A percentile compares a stretch with the other conserved stretches of the same genome.
These are phyloP conservation scores for Aspergillus fumigatiaffinis DNA, from an alignment of 2,329 filamentous ascomycete species.

Conservation along the genomic window DNA sequence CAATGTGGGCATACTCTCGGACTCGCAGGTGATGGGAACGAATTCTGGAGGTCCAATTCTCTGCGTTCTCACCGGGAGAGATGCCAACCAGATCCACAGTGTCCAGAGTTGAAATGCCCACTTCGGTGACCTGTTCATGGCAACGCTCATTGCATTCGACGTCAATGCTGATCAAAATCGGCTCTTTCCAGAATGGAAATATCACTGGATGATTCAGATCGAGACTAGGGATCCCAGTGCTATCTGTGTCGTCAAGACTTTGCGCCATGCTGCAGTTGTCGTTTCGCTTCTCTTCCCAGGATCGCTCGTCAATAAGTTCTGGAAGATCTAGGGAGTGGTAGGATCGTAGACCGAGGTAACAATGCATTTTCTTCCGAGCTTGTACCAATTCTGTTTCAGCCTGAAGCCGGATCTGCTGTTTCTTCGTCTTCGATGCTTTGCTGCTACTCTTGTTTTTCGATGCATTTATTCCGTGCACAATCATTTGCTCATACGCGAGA, in stretches of 20 bases:
- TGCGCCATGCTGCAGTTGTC: constrained; percentile 16
- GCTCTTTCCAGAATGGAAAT: constrained; percentile 49
- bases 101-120: constrained; percentile 80
- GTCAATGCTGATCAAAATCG: constrained; percentile 75
- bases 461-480: constrained; percentile 50
- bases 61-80: constrained; percentile 58
- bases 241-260: background rate
- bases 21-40: constrained; percentile 72
- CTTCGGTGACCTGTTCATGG: constrained; percentile 69
- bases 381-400: constrained; percentile 52
- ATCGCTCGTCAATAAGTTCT: constrained; percentile 9
- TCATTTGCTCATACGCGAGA: constrained; percentile 39
- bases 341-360: constrained; percentile 66
- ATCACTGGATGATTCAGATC: constrained; percentile 45
- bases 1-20: constrained; percentile 60
- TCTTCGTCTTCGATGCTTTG: constrained; percentile 48
- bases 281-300: constrained; percentile 17
- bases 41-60: constrained; percentile 65
- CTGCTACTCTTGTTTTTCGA: constrained; percentile 45
- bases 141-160: constrained; percentile 73
- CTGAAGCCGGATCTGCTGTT: constrained; percentile 45
- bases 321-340: constrained; percentile 16
- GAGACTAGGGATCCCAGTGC: constrained; percentile 26
- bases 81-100: constrained; percentile 55
- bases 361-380: constrained; percentile 61